Conservation (phyloP, 2,329 filamentous ascomycete species). For the Talaromyces funiculosus region DNA sequence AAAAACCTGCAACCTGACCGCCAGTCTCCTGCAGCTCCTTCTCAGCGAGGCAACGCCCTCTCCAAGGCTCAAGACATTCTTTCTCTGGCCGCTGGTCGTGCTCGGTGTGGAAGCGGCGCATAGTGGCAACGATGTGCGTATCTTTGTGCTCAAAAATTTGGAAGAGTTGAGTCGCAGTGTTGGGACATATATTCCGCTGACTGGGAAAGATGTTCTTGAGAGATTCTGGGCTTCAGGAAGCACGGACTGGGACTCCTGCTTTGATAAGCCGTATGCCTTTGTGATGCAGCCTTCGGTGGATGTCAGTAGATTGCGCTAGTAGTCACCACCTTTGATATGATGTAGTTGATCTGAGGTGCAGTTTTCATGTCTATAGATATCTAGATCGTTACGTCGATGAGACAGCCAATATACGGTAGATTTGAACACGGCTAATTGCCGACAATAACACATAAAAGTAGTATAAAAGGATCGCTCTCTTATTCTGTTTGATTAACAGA, state of each 20-base stretch:
- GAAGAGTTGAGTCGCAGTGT: slow-evolving; percentile 22
- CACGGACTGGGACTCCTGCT: slow-evolving; percentile 36
- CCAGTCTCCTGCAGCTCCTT: not conserved
- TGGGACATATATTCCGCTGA: slow-evolving; percentile 27
- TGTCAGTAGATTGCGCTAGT: not conserved
- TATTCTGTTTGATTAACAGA: too few relatives aligned
- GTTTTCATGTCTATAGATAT: not conserved
- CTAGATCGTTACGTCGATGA: not conserved
- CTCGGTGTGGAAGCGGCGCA: slow-evolving; percentile 30
- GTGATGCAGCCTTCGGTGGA: slow-evolving; percentile 18
- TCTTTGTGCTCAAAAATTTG: slow-evolving; percentile 26
- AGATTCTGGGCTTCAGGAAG: slow-evolving; percentile 31
- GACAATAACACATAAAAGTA: too few relatives aligned
- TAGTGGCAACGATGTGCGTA: slow-evolving; percentile 17
- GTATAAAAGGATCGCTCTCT: too few relatives aligned
- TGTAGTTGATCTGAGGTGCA: not conserved
- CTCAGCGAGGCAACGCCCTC: not conserved
- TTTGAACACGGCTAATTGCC: too few relatives aligned
- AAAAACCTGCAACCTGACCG: not conserved
- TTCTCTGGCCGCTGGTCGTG: slow-evolving; percentile 35
- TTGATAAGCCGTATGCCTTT: slow-evolving; percentile 31
- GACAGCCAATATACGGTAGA: too few relatives aligned
- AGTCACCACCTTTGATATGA: not conserved
- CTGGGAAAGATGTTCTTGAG: slow-evolving; percentile 26
- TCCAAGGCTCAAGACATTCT: slow-evolving; percentile 17